These are phyloP conservation scores for Ulota crispa DNA, from an alignment of 225 moss, liverwort and hornwort species.

Conservation along the genomic window DNA sequence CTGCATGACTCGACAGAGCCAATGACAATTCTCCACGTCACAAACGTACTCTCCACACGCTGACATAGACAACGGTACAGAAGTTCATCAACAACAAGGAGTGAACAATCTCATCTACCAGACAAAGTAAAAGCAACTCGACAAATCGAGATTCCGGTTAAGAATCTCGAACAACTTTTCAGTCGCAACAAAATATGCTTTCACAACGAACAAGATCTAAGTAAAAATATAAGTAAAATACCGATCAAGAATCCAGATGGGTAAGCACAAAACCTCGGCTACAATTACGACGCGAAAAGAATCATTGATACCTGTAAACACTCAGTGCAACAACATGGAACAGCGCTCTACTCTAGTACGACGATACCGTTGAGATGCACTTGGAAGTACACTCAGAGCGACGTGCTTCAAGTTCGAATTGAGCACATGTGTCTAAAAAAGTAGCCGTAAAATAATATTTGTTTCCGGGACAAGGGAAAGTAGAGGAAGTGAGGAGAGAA, in stretches of 20 bases:
- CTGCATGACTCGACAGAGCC: neutral
- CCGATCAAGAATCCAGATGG: neutral
- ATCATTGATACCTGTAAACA: neutral
- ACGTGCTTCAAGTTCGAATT: no score
- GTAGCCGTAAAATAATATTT: no score
- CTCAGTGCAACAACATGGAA: neutral
- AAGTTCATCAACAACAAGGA: neutral
- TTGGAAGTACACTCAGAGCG: no score
- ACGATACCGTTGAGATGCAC: neutral
- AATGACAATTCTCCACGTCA: neutral
- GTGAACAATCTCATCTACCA: neutral
- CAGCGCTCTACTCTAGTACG: neutral
- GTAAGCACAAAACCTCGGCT: neutral
- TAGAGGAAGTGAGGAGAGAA: neutral
- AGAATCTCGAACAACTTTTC: no score
- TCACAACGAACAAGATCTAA: neutral
- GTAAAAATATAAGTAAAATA: neutral
- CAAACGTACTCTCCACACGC: neutral
- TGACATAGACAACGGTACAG: neutral
- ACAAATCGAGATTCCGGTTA: no score
- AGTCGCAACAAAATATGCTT: neutral
- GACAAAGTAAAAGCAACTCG: no score
- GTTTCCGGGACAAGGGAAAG: no score
- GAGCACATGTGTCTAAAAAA: neutral
- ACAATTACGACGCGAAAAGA: neutral